phyloP scores from a whole-genome alignment of 257 asterid species.

The Solanum gracilifrons region DNA sequence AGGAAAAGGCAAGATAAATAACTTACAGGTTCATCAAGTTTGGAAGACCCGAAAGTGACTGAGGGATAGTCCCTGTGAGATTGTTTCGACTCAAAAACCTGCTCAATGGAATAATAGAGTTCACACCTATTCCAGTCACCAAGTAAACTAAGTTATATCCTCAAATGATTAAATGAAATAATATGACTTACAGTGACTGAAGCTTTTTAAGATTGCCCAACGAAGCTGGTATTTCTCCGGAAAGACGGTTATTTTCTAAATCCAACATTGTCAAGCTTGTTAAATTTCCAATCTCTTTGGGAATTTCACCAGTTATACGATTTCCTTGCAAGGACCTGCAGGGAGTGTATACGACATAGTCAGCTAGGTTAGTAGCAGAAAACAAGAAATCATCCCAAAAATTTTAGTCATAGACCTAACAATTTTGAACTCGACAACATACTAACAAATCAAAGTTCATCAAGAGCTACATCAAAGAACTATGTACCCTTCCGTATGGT shows the following conservation, averaged over 20 bases:
- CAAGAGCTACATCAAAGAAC: not conserved
- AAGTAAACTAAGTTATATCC: not conserved
- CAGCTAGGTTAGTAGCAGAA: not conserved
- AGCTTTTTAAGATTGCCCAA: constrained; percentile 69
- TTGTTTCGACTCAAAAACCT: constrained; percentile 75
- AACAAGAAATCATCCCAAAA: not conserved
- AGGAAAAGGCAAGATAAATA: not conserved
- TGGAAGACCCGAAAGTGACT: constrained; percentile 52
- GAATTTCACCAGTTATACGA: constrained; percentile 69
- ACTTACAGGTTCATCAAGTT: constrained; percentile 56
- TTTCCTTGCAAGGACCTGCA: constrained; percentile 85
- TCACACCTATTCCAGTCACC: not conserved
- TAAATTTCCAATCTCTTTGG: constrained; percentile 70
- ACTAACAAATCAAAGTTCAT: not conserved
- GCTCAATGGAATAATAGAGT: constrained; percentile 5
- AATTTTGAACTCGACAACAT: not conserved
- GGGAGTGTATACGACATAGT: not conserved
- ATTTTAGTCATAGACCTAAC: not conserved
- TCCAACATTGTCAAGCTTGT: constrained; percentile 76
- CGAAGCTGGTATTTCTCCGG: constrained; percentile 80
- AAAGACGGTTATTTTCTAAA: constrained; percentile 59
- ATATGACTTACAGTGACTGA: constrained; percentile 53
- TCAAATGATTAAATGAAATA: not conserved
- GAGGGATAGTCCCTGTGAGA: constrained; percentile 64
- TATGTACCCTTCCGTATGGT: not conserved